Evolutionary conservation across 331 rosid genomes (phyloP), one percentile per base, ranked within the genome.

Genomic region (Acacia concinna): DNA sequence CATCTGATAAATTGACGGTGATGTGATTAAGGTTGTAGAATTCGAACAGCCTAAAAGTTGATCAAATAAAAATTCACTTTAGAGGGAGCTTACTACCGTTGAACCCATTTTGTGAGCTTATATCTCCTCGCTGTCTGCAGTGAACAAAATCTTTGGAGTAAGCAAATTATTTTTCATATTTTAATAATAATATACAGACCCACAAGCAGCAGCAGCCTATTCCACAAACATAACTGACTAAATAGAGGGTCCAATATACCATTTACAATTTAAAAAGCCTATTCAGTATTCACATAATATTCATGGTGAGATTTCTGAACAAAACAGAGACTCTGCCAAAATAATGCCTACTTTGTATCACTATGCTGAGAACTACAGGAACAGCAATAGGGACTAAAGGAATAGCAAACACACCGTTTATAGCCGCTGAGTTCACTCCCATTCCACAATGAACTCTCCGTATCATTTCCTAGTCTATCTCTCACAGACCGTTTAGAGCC

Each of bases 401-500:
- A 85, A 81, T 27, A 49, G 74, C 28, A 44, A 37, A 84, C 90
- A 44, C 79, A 93, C 98, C 99, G 87, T 86, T 96, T 96, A 73
- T 69, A 79, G 83, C 66, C 71, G 57, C 75, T 44, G 64, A 28
- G 69, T 37, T 83, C 81, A 80, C 82, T 86, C 77, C 90, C 97
- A 56, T 81, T 83, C 52, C 80, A 77, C 68, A 30, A 20, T 14
- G 85, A 87, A 82, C 82, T 75, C 64, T 89, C 97, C 49, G 66
- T 82, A 80, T 75, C 92, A 78, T 78, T 72, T 74, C 98, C 97
- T 81, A 96, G 87, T 76, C 98, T 91, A 80, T 96, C 99, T 88
- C 97, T 86, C 49, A 96, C 88, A 52, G 97, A 91, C 71, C 99
- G 89, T 85, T 93, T 93, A 51, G 88, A 78, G 81, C 99, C 97